phyloP scores from a whole-genome alignment of 768 basidiomycete genomes.

The Tylopilus plumbeoviolaceoides region DNA sequence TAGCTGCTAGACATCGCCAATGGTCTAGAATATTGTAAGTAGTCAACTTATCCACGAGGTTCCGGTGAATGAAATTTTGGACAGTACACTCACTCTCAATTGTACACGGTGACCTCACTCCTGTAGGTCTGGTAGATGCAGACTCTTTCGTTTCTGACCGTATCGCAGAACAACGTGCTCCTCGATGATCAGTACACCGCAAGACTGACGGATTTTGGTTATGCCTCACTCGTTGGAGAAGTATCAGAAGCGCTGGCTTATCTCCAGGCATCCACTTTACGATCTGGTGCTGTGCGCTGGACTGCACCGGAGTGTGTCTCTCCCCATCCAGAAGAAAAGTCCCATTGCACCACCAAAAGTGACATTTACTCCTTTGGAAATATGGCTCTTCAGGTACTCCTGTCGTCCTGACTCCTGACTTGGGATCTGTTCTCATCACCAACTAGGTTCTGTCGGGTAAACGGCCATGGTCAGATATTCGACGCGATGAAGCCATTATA shows the following conservation, averaged over 20 bases:
- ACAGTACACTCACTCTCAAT: conserved; percentile 5
- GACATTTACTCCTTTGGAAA: conserved; percentile 12
- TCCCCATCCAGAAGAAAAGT: not conserved
- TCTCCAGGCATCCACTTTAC: conserved; percentile 5
- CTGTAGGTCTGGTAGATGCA: not conserved
- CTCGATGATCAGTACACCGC: conserved; percentile 1
- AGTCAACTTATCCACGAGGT: not conserved
- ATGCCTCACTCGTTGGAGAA: conserved; percentile 6
- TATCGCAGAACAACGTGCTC: conserved; percentile 5
- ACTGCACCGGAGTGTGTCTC: conserved; percentile 4
- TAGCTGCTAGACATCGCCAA: not conserved
- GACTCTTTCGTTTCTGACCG: not conserved
- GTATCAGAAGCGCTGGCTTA: conserved; percentile 2
- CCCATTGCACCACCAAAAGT: conserved; percentile 1
- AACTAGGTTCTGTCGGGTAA: conserved; percentile 3
- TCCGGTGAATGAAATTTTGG: not conserved
- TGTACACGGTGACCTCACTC: conserved; percentile 8
- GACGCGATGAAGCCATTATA: not conserved
- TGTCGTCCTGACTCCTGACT: not conserved
- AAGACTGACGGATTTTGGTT: conserved; percentile 7
- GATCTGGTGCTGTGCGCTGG: conserved; percentile 3
- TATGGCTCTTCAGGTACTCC: conserved; percentile 3
- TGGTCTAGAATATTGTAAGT: conserved; percentile 2
- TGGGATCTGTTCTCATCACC: not conserved
- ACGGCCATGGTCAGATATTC: conserved; percentile 6